Conservation (phyloP, 192 early-diverging fungal species). For the Rhizophlyctis rosea region DNA sequence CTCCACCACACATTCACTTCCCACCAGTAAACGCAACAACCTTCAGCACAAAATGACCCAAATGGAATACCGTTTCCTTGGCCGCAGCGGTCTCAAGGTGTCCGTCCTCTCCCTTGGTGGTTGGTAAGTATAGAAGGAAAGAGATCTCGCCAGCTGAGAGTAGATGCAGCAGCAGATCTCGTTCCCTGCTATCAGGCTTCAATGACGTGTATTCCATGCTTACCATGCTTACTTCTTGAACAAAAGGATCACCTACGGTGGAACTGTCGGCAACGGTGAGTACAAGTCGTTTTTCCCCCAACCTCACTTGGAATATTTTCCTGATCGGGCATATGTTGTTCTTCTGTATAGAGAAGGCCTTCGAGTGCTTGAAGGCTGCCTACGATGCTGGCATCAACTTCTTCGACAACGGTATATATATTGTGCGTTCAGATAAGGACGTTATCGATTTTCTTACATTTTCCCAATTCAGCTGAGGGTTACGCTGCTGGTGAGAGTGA, state of each 20-base stretch:
- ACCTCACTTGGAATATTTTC: slow-evolving; percentile 35
- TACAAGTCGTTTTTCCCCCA: not conserved
- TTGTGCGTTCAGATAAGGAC: not conserved
- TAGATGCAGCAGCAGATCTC: not conserved
- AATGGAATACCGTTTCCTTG: slow-evolving; percentile 83
- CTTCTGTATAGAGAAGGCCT: too few relatives aligned
- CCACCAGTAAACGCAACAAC: too few relatives aligned
- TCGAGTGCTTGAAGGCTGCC: slow-evolving; percentile 64
- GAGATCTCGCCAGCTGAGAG: not conserved
- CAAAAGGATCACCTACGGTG: slow-evolving; percentile 78
- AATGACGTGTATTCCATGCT: slow-evolving; percentile 27
- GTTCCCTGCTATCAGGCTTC: not conserved
- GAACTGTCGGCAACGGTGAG: slow-evolving; percentile 31
- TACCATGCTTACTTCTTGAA: too few relatives aligned
- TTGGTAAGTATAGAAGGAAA: slow-evolving; percentile 17
- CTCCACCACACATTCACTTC: too few relatives aligned
- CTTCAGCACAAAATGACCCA: too few relatives aligned
- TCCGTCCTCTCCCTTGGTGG: slow-evolving; percentile 65
- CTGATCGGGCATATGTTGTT: too few relatives aligned
- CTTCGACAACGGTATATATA: slow-evolving; percentile 56
- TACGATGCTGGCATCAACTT: slow-evolving; percentile 76
- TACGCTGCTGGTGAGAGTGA: slow-evolving; percentile 71
- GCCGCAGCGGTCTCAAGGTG: slow-evolving; percentile 74
- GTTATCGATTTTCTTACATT: slow-evolving; percentile 12
- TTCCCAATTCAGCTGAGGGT: slow-evolving; percentile 24